These are phyloP conservation scores for Aurantiochytrium sp. DNA, from an alignment of 108 stramenopile genomes.

Conservation along the genomic window DNA sequence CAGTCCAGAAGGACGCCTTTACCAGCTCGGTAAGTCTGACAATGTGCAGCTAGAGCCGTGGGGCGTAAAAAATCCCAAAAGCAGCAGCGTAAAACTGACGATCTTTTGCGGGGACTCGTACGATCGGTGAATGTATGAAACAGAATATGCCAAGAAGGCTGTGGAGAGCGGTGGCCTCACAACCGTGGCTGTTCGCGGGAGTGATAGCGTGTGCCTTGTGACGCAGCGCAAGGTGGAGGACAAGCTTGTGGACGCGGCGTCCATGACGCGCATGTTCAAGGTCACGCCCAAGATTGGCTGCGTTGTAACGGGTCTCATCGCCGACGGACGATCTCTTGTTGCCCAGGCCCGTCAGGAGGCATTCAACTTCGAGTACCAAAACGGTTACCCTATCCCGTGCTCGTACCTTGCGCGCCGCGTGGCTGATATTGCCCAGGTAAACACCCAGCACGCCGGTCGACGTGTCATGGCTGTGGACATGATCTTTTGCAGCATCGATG, in stretches of 20 bases:
- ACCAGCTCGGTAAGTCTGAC: conserved; percentile 65
- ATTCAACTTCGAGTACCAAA: conserved; percentile 82
- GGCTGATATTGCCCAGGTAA: conserved; percentile 94
- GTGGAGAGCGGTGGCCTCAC: conserved; percentile 83
- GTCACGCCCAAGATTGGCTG: conserved; percentile 78
- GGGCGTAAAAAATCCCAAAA: too few relatives aligned
- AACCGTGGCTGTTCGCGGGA: conserved; percentile 82
- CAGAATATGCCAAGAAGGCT: conserved; percentile 95
- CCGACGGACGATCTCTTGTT: conserved; percentile 60
- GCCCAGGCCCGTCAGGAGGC: conserved; percentile 88
- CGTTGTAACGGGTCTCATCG: conserved; percentile 71
- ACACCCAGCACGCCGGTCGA: conserved; percentile 87
- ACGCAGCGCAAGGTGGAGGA: conserved; percentile 88
- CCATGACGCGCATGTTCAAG: conserved; percentile 74
- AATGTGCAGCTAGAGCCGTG: too few relatives aligned
- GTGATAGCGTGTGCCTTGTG: conserved; percentile 74
- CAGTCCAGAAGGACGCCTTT: conserved; percentile 93
- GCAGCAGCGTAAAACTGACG: too few relatives aligned
- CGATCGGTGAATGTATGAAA: not conserved
- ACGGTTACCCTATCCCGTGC: conserved; percentile 87
- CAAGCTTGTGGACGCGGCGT: conserved; percentile 68
- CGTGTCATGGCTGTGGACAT: conserved; percentile 81
- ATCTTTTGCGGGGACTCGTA: not conserved
- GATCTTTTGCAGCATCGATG: conserved; percentile 85
- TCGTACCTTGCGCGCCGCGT: conserved; percentile 80